phyloP scores from a whole-genome alignment of 164 flowering plant genomes.

The Dillenia turbinata region DNA sequence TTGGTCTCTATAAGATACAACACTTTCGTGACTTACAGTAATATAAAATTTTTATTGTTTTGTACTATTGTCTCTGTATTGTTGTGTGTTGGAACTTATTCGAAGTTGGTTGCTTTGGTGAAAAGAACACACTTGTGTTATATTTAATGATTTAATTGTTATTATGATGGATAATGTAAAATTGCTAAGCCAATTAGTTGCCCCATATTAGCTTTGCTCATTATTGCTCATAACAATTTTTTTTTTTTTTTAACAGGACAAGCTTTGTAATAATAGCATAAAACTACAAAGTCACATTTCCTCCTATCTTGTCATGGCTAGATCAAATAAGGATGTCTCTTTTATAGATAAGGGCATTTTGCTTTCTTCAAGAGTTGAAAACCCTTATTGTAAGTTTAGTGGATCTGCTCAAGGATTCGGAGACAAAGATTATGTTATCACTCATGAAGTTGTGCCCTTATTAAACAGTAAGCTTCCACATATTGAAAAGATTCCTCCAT shows the following conservation, averaged over 20 bases:
- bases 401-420: conserved; percentile 46
- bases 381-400: conserved; percentile 39
- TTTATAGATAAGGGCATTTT: conserved; percentile 22
- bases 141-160: no score
- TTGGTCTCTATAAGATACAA: no score
- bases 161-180: no score
- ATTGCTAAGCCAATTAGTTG: no score
- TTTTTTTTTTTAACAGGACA: conserved; percentile 42
- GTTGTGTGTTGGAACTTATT: no score
- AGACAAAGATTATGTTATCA: conserved; percentile 43
- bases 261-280: conserved; percentile 45
- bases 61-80: no score
- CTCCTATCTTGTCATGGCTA: conserved; percentile 23
- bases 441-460: conserved; percentile 43
- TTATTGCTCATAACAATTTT: background rate
- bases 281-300: conserved; percentile 41
- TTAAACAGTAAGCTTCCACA: conserved; percentile 53
- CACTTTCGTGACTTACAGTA: no score
- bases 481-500: conserved; percentile 77
- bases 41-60: no score
- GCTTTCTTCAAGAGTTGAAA: conserved; percentile 48
- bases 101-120: no score
- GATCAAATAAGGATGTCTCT: conserved; percentile 24
- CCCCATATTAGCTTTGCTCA: no score
- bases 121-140: no score